These are phyloP conservation scores for Cadophora malorum DNA, from an alignment of 2,329 filamentous ascomycete genomes.

Conservation along the genomic window DNA sequence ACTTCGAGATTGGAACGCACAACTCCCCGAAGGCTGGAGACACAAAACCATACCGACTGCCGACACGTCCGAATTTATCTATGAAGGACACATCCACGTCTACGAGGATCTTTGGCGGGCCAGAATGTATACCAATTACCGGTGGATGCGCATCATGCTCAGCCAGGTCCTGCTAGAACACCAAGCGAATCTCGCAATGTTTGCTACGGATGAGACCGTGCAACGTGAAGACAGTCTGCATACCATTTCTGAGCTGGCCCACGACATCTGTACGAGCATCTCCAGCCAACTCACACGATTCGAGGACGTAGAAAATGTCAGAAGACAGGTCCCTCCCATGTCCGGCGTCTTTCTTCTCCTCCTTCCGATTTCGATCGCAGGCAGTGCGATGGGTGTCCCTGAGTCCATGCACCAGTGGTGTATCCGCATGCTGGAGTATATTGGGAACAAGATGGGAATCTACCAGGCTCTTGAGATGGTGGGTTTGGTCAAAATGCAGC, in stretches of 20 bases:
- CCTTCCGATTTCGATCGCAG: slow-evolving; percentile 36
- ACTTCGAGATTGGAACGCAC: slow-evolving; percentile 33
- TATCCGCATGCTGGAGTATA: slow-evolving; percentile 32
- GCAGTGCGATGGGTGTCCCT: slow-evolving; percentile 33
- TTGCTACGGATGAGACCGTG: slow-evolving; percentile 21
- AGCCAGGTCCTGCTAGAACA: slow-evolving; percentile 37
- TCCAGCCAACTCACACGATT: slow-evolving; percentile 29
- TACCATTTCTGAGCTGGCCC: slow-evolving; percentile 33
- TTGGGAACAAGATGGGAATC: slow-evolving; percentile 37
- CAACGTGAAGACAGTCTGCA: slow-evolving; percentile 28
- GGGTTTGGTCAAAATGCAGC: slow-evolving; percentile 23
- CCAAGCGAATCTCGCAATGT: slow-evolving; percentile 23
- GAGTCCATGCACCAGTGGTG: slow-evolving; percentile 36
- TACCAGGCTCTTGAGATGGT: slow-evolving; percentile 31
- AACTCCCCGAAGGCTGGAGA: slow-evolving; percentile 34
- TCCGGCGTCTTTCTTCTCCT: slow-evolving; percentile 35
- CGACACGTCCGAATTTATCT: slow-evolving; percentile 23
- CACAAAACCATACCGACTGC: slow-evolving; percentile 16
- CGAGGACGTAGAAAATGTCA: not conserved
- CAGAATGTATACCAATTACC: slow-evolving; percentile 38
- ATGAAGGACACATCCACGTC: slow-evolving; percentile 29
- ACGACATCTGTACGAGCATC: slow-evolving; percentile 38
- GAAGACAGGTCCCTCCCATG: slow-evolving; percentile 26
- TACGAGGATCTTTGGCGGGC: slow-evolving; percentile 39
- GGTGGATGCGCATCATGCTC: slow-evolving; percentile 37